phyloP scores from a whole-genome alignment of 768 basidiomycete species.

The Rubroboletus satanas region DNA sequence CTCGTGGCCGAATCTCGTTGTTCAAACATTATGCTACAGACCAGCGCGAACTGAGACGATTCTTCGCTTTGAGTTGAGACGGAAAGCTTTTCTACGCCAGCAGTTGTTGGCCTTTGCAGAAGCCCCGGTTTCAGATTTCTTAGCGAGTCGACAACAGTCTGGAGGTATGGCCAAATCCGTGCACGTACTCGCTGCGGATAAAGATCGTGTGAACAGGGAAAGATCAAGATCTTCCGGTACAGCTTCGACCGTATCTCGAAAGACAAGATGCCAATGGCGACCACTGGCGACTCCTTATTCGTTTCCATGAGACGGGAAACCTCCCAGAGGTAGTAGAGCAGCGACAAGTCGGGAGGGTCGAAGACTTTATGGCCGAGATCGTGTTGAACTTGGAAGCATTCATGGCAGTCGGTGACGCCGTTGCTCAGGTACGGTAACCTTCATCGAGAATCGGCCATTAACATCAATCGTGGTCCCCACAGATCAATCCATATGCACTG shows the following conservation, averaged over 20 bases:
- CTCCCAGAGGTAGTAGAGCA: background rate
- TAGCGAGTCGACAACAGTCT: slow-evolving; percentile 3
- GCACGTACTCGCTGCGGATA: background rate
- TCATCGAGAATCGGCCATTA: background rate
- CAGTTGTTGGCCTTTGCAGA: slow-evolving; percentile 17
- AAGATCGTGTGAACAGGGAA: slow-evolving; percentile 1
- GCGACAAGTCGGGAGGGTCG: slow-evolving; percentile 3
- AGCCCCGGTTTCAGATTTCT: slow-evolving; percentile 15
- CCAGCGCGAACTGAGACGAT: slow-evolving; percentile 13
- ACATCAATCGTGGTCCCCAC: background rate
- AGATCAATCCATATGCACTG: slow-evolving; percentile 27
- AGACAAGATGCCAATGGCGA: background rate
- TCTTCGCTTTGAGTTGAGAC: slow-evolving; percentile 26
- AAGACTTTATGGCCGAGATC: slow-evolving; percentile 20
- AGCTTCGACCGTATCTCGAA: slow-evolving; percentile 11
- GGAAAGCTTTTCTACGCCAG: slow-evolving; percentile 13
- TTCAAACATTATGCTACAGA: background rate
- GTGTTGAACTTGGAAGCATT: slow-evolving; percentile 25
- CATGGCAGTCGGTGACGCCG: slow-evolving; percentile 19
- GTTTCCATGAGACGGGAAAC: slow-evolving; percentile 10
- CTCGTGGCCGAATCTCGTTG: background rate
- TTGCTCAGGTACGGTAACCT: slow-evolving; percentile 16
- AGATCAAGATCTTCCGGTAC: slow-evolving; percentile 14
- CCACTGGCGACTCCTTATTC: slow-evolving; percentile 23
- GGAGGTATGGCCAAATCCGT: slow-evolving; percentile 2